Evolutionary conservation across 2,329 filamentous ascomycete genomes (phyloP).

Genomic region (Penicillium sp.): DNA sequence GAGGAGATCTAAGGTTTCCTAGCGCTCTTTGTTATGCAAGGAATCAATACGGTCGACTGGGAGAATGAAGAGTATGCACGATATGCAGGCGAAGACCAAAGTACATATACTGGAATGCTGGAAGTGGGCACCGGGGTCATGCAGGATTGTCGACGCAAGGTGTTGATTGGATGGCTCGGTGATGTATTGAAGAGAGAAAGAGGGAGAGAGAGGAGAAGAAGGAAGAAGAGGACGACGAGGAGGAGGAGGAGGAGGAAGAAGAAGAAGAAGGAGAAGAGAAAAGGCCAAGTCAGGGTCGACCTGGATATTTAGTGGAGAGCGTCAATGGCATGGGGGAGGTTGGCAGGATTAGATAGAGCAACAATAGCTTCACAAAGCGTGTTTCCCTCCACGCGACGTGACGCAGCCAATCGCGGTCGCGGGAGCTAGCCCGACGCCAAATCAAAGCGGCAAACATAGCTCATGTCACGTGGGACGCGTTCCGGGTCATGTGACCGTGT

Average conservation of each 20-base stretch:
- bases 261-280: not conserved
- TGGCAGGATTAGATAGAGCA: conserved; percentile 17
- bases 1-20: conserved; percentile 9
- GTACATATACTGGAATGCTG: conserved; percentile 26
- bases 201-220: not conserved
- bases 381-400: conserved; percentile 34
- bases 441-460: no score
- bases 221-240: conserved; percentile 4
- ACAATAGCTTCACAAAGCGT: conserved; percentile 21
- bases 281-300: conserved; percentile 6
- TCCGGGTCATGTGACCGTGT: not conserved
- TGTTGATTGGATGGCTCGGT: conserved; percentile 7
- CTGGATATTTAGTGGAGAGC: conserved; percentile 12
- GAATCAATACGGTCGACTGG: conserved; percentile 26
- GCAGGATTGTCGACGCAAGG: conserved; percentile 9
- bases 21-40: conserved; percentile 15
- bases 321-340: conserved; percentile 18
- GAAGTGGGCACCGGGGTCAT: conserved; percentile 7
- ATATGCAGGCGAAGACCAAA: conserved; percentile 18
- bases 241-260: conserved; percentile 2
- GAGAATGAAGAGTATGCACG: conserved; percentile 29
- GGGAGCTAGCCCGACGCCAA: conserved; percentile 8
- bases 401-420: conserved; percentile 33
- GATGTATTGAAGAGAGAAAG: not conserved
- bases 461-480: conserved; percentile 4